These are phyloP conservation scores for Nelumbo lutea DNA, from an alignment of 164 flowering plant genomes.

Conservation along the genomic window DNA sequence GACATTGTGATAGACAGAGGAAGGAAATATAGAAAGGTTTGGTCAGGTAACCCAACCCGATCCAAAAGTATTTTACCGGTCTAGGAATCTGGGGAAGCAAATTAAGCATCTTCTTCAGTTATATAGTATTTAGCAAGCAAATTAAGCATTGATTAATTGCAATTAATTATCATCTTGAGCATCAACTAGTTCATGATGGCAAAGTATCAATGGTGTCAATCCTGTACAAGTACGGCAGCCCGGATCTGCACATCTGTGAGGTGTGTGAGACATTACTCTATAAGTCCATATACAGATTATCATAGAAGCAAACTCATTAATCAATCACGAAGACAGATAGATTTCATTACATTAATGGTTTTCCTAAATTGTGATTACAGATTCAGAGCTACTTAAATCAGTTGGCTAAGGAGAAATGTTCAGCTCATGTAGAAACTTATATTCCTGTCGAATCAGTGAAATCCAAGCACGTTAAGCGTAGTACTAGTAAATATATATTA, in stretches of 20 bases:
- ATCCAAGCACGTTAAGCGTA: constrained; percentile 16
- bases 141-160: neutral
- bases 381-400: constrained; percentile 17
- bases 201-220: constrained; percentile 38
- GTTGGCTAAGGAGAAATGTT: constrained; percentile 28
- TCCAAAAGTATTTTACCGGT: too few relatives aligned
- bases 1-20: too few relatives aligned
- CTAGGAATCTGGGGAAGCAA: too few relatives aligned
- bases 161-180: constrained; percentile 46
- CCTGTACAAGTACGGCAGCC: constrained; percentile 33
- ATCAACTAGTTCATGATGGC: constrained; percentile 54
- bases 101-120: too few relatives aligned
- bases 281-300: neutral
- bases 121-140: too few relatives aligned
- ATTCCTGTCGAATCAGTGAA: constrained; percentile 25
- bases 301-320: neutral
- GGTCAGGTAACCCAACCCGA: too few relatives aligned
- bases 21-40: too few relatives aligned
- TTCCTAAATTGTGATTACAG: constrained; percentile 11
- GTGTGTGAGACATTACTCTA: constrained; percentile 14
- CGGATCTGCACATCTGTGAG: constrained; percentile 44
- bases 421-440: constrained; percentile 19
- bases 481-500: constrained; percentile 29
- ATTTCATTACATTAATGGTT: neutral
- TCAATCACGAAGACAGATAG: neutral